Evolutionary conservation across 2,329 filamentous ascomycete genomes (phyloP), one percentile per base, ranked within the genome.

Genomic region (Immersiporthe knoxdaviesiana): DNA sequence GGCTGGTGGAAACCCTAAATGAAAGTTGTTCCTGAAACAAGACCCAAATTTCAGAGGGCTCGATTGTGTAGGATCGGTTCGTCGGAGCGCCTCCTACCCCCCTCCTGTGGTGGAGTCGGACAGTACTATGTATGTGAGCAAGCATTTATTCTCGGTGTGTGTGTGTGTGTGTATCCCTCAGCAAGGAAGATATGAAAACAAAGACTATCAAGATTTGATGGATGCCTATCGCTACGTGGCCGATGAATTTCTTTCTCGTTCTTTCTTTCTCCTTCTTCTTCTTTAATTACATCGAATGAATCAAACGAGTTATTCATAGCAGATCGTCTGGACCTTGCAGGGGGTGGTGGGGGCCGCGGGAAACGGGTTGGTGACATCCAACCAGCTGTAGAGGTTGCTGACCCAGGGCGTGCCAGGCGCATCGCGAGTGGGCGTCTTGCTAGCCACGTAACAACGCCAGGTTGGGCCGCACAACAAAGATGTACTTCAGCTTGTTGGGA

Each of bases 21-120:
- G 30, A 14, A 60, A 24, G 18, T 60, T 60, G 56, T 39, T 39
- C 37, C 56, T 60, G 56, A 60, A 60, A 60, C 56, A 60, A 60
- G 21, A 39, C 32, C 24, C 52, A 56, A 56, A 56, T 56, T 30
- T 56, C 52, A 12, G 50, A 27, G 52, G 14, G 52, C 24, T 30
- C 24, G 24, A 30, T 12, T 8, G 21, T 47, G 52, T 56, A 5
- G 52, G 24, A 56, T 56, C 52, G 52, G 12, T 18, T 30, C 27
- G 52, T 56, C 14, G 52, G 52, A 56, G 52, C 52, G 52, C 52
- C 35, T 35, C 8, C n/a, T n/a, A 35, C 16, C 16, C 41, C 14
- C 16, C 12, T 12, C 52, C 52, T 11, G 35, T 27, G 50, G 50
- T 54, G n/a, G 50, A 27, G n/a, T 5, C n/a, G 14, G 24, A 27